Conservation (phyloP, 768 basidiomycete genomes). For the Terana coerulea region DNA sequence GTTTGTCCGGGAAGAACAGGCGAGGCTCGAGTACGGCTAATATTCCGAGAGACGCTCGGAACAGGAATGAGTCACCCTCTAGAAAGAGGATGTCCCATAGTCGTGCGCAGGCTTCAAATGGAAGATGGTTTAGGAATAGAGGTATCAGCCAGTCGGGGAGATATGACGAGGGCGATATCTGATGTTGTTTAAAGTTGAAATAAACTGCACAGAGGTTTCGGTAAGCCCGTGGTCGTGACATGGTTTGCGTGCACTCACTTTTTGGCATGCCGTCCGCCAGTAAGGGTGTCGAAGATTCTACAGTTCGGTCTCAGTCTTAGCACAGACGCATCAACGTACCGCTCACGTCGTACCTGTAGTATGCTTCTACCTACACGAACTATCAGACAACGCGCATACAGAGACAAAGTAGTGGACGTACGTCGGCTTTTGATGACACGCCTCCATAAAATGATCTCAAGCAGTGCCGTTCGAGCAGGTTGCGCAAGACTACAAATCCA, state of each 20-base stretch:
- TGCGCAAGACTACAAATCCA: conserved; percentile 81
- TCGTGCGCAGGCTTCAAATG: conserved; percentile 85
- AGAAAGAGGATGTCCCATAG: conserved; percentile 86
- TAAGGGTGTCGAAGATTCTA: conserved; percentile 89
- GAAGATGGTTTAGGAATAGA: conserved; percentile 81
- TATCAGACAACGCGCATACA: conserved; percentile 12
- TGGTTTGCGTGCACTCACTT: conserved; percentile 44
- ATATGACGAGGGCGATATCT: conserved; percentile 83
- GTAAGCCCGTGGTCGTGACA: background rate
- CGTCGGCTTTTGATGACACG: conserved; percentile 67
- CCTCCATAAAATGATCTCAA: conserved; percentile 83
- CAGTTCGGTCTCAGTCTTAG: conserved; percentile 11
- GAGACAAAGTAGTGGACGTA: conserved; percentile 36
- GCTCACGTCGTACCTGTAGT: conserved; percentile 69
- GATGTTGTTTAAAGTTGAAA: conserved; percentile 93
- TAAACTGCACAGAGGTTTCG: too few relatives aligned
- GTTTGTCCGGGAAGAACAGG: conserved; percentile 83
- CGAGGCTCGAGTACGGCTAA: conserved; percentile 81
- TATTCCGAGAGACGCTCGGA: conserved; percentile 79
- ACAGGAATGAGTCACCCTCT: conserved; percentile 89
- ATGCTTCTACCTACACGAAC: conserved; percentile 76
- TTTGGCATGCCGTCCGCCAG: conserved; percentile 94
- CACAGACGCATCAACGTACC: too few relatives aligned
- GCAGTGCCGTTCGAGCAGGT: conserved; percentile 82
- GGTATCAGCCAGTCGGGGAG: conserved; percentile 79